Evolutionary conservation across 345 rosid genomes (phyloP).

Genomic region (Alliaria petiolata): DNA sequence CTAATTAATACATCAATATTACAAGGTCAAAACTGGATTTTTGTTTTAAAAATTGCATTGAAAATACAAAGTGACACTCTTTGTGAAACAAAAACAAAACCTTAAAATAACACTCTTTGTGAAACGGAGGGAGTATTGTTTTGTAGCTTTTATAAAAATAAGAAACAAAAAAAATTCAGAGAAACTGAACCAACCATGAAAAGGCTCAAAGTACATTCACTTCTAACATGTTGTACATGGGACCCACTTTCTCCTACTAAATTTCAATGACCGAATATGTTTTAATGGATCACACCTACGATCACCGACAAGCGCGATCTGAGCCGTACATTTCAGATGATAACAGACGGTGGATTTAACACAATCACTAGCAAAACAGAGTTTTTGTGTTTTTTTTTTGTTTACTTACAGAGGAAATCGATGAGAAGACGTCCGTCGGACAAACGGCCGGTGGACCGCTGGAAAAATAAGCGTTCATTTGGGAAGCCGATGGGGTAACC

Average conservation of each 20-base stretch:
- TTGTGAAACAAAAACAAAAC: no score
- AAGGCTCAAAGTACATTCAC: no score
- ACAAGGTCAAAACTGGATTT: no score
- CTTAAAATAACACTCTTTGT: no score
- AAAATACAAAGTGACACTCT: no score
- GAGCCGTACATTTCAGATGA: neutral
- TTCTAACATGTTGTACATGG: neutral
- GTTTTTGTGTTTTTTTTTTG: neutral
- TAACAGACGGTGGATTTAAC: conserved; percentile 5
- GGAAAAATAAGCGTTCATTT: conserved; percentile 38
- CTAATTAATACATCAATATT: no score
- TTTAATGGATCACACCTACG: neutral
- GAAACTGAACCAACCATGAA: no score
- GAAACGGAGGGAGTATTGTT: no score
- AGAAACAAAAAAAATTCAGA: no score
- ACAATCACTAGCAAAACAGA: neutral
- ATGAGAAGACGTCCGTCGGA: conserved; percentile 78
- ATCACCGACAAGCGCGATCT: conserved; percentile 18
- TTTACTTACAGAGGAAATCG: conserved; percentile 82
- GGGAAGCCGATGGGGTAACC: conserved; percentile 3
- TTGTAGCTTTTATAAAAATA: no score
- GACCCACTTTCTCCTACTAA: conserved; percentile 2
- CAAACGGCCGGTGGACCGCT: conserved; percentile 64
- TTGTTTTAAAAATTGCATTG: no score
- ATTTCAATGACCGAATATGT: neutral